Conservation (phyloP, 2,329 filamentous ascomycete genomes). For the Decorospora gaudefroyi region DNA sequence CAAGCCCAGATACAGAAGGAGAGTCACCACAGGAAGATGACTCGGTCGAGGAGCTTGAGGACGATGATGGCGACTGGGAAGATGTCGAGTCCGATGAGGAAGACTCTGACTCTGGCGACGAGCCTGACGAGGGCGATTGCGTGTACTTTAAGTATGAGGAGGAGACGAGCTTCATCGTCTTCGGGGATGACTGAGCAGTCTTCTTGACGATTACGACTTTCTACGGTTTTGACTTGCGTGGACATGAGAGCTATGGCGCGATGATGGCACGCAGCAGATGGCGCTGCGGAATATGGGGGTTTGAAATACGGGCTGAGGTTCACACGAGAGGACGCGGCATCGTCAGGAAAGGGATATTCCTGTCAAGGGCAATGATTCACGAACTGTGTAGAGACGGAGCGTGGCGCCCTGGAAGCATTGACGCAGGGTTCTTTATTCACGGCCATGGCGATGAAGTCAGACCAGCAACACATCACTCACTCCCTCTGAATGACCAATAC, state of each 20-base stretch:
- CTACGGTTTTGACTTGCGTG: too few relatives aligned
- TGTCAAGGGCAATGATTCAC: neutral
- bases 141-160: constrained; percentile 26
- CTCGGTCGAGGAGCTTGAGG: constrained; percentile 9
- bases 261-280: too few relatives aligned
- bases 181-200: constrained; percentile 25
- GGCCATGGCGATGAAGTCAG: too few relatives aligned
- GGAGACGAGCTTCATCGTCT: constrained; percentile 30
- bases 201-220: neutral
- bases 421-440: too few relatives aligned
- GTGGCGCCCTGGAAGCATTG: neutral
- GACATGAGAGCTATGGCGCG: too few relatives aligned
- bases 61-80: constrained; percentile 32
- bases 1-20: neutral
- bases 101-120: constrained; percentile 16
- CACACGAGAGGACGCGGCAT: neutral
- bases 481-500: too few relatives aligned
- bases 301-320: neutral
- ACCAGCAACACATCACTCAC: too few relatives aligned
- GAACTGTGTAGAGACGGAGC: neutral
- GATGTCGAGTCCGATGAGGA: constrained; percentile 17
- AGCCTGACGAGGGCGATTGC: constrained; percentile 17
- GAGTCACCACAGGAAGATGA: constrained; percentile 5
- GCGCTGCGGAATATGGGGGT: too few relatives aligned
- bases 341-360: neutral